These are phyloP conservation scores for Metarhizium robertsii DNA, from an alignment of 2,329 filamentous ascomycete species.

Conservation along the genomic window DNA sequence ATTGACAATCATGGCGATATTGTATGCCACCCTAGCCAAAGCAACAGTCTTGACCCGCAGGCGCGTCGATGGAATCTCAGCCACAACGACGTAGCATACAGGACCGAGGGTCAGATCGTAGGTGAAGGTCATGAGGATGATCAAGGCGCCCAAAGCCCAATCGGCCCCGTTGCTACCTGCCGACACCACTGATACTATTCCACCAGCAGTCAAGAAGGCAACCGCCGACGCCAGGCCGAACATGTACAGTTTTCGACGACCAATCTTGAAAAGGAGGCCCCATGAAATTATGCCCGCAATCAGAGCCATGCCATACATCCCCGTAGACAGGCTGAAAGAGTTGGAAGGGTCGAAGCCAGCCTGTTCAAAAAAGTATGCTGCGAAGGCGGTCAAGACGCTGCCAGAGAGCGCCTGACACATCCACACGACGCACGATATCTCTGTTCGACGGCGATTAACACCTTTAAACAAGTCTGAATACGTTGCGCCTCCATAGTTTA, in stretches of 20 bases:
- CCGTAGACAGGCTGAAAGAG: conserved; percentile 29
- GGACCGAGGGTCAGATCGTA: conserved; percentile 29
- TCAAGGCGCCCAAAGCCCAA: conserved; percentile 26
- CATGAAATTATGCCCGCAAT: conserved; percentile 30
- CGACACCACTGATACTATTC: conserved; percentile 24
- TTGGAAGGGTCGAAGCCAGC: conserved; percentile 26
- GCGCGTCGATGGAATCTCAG: conserved; percentile 29
- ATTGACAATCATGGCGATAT: conserved; percentile 15
- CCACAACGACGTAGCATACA: conserved; percentile 28
- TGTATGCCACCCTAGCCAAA: conserved; percentile 21
- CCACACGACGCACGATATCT: conserved; percentile 19
- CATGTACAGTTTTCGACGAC: conserved; percentile 31
- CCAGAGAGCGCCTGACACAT: conserved; percentile 17
- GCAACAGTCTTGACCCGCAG: conserved; percentile 31
- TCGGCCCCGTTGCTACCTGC: conserved; percentile 17
- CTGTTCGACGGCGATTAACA: conserved; percentile 17
- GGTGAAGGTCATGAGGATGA: conserved; percentile 30
- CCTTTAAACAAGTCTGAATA: conserved; percentile 7
- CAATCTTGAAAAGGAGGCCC: conserved; percentile 26
- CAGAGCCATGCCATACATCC: conserved; percentile 30
- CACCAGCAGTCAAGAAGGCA: conserved; percentile 27
- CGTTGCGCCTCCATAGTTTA: conserved; percentile 22
- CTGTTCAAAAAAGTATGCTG: conserved; percentile 32
- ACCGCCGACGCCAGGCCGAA: conserved; percentile 20
- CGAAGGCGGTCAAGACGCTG: conserved; percentile 12